Base-by-base conservation (phyloP, 192 early-diverging fungal genomes). In the Chytriomyces sp. region DNA sequence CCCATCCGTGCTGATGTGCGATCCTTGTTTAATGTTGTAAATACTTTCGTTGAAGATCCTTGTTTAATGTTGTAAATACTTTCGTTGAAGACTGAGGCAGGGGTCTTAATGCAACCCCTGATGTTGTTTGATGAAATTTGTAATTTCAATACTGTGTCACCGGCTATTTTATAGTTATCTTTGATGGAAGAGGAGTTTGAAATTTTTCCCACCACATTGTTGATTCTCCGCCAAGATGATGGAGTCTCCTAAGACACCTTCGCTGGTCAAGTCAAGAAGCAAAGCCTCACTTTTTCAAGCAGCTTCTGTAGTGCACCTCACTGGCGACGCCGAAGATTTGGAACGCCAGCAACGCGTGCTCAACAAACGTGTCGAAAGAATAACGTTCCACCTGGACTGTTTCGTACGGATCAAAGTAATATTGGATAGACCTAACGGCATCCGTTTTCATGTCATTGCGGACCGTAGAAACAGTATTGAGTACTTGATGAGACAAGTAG, bases 401-500 rank as follows among this genome's bases (percentile, higher is more conserved):
- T 63, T 63, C 36, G 38, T 63, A 2, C 61, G 61, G 22, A 12
- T 63, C 12, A 28, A 63, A 2, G 61, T 63, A 19, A 19, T 10
- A 10, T 19, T 63, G 32, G 61, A 63, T 39, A 8, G 61, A 14
- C 61, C 61, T 22, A 19, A 28, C 8, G n/a, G n/a, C n/a, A 37
- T 37, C 0, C 19, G 8, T 8, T 63, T 63, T 37, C 19, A 28
- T 37, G 36, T 63, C 12, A 26, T 63, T 0, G 79, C 88, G 4
- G 80, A 85, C 22, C 75, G 79, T 52, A 77, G 73, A 22, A 80
- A 83, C 30, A 89, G 83, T 14, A 77, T 91, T 32, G 90, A 91
- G 73, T 78, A 88, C 34, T 73, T 91, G 31, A 85, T 87, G 7
- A 68, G 80, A 3, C 86, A 86, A 70, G 90, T 91, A 52, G 90